Evolutionary conservation across 306 rosid genomes (phyloP).

Genomic region (Abrus pulchellus): DNA sequence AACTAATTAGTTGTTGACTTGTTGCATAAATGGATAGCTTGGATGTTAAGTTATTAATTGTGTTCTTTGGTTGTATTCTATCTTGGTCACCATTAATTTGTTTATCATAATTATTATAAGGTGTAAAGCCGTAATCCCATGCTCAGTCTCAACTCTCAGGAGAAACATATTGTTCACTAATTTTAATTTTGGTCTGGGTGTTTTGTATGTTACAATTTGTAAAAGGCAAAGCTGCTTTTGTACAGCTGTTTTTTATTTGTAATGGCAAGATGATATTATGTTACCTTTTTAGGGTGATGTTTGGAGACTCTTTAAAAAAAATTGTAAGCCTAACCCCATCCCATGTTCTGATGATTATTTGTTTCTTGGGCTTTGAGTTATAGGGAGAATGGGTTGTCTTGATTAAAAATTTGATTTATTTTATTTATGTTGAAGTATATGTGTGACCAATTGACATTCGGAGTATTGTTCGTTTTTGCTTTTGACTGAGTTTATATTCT

Average conservation of each 20-base stretch:
- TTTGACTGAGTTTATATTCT: conserved; percentile 7
- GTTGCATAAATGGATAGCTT: background rate
- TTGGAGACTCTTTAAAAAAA: background rate
- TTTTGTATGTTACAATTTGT: background rate
- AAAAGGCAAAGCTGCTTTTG: background rate
- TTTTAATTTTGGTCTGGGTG: conserved; percentile 6
- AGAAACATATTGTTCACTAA: background rate
- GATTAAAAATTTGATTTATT: background rate
- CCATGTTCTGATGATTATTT: background rate
- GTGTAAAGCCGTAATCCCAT: background rate
- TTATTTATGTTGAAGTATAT: conserved; percentile 33
- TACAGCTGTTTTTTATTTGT: background rate
- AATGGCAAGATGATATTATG: background rate
- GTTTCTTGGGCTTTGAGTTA: conserved; percentile 2
- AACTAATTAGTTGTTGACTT: background rate
- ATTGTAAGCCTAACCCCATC: background rate
- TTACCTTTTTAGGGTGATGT: background rate
- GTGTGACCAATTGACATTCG: conserved; percentile 11
- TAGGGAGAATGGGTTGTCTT: conserved; percentile 14
- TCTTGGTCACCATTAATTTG: background rate
- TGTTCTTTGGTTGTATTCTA: conserved; percentile 11
- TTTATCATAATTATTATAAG: background rate
- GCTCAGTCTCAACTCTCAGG: background rate
- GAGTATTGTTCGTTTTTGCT: conserved; percentile 18
- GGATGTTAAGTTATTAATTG: background rate